Conservation (phyloP, 225 moss, liverwort and hornwort species). For the Rhytidiadelphus loreus region DNA sequence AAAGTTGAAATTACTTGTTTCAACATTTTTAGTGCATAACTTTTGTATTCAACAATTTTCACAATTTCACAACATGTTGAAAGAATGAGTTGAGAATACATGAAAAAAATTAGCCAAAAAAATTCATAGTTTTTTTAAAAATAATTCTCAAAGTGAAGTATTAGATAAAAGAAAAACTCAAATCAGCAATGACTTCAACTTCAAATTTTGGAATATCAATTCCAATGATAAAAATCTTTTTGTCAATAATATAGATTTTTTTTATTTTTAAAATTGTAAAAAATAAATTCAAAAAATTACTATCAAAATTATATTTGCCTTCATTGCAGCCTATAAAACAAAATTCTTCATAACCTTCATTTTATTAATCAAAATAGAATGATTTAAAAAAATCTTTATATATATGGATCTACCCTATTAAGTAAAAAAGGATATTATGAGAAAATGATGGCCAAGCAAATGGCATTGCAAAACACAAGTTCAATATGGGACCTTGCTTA, state of each 20-base stretch:
- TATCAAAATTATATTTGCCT: no score
- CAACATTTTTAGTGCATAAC: no score
- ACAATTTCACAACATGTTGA: no score
- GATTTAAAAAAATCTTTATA: background rate
- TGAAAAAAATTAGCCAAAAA: no score
- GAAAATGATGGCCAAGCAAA: background rate
- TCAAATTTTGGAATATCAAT: background rate
- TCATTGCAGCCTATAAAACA: no score
- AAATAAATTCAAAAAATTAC: background rate
- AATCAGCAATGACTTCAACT: background rate
- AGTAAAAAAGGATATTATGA: background rate
- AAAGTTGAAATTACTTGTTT: no score
- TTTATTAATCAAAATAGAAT: background rate
- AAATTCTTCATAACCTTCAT: background rate
- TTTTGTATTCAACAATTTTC: no score
- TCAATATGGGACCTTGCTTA: fast-evolving
- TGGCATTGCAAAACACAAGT: background rate
- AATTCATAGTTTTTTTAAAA: background rate
- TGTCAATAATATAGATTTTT: no score
- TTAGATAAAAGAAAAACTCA: background rate
- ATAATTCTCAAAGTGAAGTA: background rate
- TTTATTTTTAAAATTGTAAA: no score
- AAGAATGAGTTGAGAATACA: no score
- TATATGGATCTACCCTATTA: background rate
- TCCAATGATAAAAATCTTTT: no score